Conservation (phyloP, 805 yeast species). For the Yarrowia bubula region DNA sequence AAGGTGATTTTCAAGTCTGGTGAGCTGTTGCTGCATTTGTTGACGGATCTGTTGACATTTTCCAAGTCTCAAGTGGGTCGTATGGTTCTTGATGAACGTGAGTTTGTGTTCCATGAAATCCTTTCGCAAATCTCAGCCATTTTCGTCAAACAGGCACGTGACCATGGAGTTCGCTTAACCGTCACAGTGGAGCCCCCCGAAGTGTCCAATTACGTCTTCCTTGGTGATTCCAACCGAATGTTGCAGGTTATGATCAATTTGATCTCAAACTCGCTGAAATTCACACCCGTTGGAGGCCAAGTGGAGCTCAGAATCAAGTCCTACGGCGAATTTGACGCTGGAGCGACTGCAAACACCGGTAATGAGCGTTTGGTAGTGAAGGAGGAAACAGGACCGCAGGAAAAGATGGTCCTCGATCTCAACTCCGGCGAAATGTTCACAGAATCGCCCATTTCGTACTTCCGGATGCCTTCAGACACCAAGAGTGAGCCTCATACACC, state of each 20-base stretch:
- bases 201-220: conserved; percentile 55
- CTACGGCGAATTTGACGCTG: conserved; percentile 24
- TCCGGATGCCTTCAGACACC: conserved; percentile 2
- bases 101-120: conserved; percentile 72
- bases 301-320: conserved; percentile 31
- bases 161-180: conserved; percentile 67
- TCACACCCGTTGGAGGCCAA: conserved; percentile 63
- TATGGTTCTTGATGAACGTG: conserved; percentile 76
- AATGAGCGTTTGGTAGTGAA: conserved; percentile 20
- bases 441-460: conserved; percentile 7
- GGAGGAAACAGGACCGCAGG: neutral
- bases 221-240: conserved; percentile 85
- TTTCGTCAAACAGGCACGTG: conserved; percentile 52
- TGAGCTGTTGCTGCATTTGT: conserved; percentile 78
- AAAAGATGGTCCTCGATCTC: conserved; percentile 17
- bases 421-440: conserved; percentile 18
- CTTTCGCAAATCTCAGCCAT: conserved; percentile 77
- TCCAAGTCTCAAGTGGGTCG: conserved; percentile 82
- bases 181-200: conserved; percentile 56
- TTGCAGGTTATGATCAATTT: conserved; percentile 87
- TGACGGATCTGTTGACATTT: conserved; percentile 86
- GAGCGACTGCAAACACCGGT: conserved; percentile 10
- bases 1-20: conserved; percentile 86
- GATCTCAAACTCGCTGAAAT: conserved; percentile 85
- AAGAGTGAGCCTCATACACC: conserved; percentile 20